Evolutionary conservation across 176 grass and related monocot species (phyloP), one percentile per base, ranked within the genome.

Genomic region (Ensete glaucum): DNA sequence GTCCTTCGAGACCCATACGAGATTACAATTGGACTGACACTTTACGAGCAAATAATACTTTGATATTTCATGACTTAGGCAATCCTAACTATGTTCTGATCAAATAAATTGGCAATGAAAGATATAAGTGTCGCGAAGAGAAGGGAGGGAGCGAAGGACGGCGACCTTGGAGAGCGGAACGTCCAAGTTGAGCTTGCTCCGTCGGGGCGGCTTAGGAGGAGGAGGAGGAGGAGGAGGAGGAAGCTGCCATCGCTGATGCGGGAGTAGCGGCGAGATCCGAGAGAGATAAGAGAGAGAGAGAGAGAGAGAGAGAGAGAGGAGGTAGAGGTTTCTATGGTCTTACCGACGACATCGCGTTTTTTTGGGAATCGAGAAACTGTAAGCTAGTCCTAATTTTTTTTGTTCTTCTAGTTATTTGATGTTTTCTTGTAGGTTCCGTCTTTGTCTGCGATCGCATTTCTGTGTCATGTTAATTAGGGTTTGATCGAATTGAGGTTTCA

Each of bases 281-380:
- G 1, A 50, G 27, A 24, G 24, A 24, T n/a, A n/a, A n/a, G n/a
- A n/a, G n/a, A n/a, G n/a, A n/a, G n/a, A n/a, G n/a, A n/a, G 24
- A 24, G 3, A 1, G 1, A 50, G 12, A 20, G 16, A 52, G 5
- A 26, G 8, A 48, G 14, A 43, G n/a, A 15, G 27, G 66, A 14
- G 14, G 27, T 0, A 1, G 27, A 27, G 27, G 27, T 27, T 27
- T 27, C 27, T 2, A 27, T 34, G 29, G 2, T 34, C 29, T 34
- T 34, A 4, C 3, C 2, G 4, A 3, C 87, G 74, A 98, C 75
- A 89, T 98, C 83, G 51, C 94, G 69, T 93, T 98, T 85, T 63
- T 91, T 11, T n/a, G n/a, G 88, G 90, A 11, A 87, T 98, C 15
- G 90, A 98, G 90, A 98, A 98, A 69, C 50, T 98, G 94, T 98